These are phyloP conservation scores for Talaromyces ruber DNA, from an alignment of 495 filamentous ascomycete species.

Conservation along the genomic window DNA sequence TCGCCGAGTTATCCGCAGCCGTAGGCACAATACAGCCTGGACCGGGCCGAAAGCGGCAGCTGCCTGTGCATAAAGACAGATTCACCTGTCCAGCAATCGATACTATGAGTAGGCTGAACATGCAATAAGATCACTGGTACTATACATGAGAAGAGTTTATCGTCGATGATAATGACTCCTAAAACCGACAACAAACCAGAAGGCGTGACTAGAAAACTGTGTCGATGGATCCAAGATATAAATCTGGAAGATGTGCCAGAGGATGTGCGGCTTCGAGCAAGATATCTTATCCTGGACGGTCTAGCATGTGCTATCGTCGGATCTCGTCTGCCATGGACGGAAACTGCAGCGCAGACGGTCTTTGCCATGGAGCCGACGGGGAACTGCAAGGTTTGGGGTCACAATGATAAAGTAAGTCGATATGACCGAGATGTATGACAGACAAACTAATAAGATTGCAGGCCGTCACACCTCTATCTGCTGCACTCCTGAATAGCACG, in stretches of 20 bases:
- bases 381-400: conserved; percentile 19
- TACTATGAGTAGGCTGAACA: too few relatives aligned
- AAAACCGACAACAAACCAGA: neutral
- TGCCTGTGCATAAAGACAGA: too few relatives aligned
- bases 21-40: too few relatives aligned
- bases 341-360: conserved; percentile 24
- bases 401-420: neutral
- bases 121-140: too few relatives aligned
- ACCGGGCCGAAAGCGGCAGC: too few relatives aligned
- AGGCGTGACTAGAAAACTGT: conserved; percentile 9
- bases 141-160: too few relatives aligned
- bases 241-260: conserved; percentile 7
- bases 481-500: conserved; percentile 30
- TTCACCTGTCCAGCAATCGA: too few relatives aligned
- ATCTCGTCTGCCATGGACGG: conserved; percentile 30
- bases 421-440: too few relatives aligned
- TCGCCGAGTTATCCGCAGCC: too few relatives aligned
- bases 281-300: conserved; percentile 38
- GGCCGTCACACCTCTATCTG: conserved; percentile 17
- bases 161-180: too few relatives aligned
- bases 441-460: too few relatives aligned
- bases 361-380: conserved; percentile 25
- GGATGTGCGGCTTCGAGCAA: conserved; percentile 16
- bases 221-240: conserved; percentile 9
- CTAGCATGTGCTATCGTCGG: conserved; percentile 32